A percentile compares a stretch with the other conserved stretches of the same genome.
These are phyloP conservation scores for Trichoderma aggressivum DNA, from an alignment of 2,329 filamentous ascomycete genomes.

Conservation along the genomic window DNA sequence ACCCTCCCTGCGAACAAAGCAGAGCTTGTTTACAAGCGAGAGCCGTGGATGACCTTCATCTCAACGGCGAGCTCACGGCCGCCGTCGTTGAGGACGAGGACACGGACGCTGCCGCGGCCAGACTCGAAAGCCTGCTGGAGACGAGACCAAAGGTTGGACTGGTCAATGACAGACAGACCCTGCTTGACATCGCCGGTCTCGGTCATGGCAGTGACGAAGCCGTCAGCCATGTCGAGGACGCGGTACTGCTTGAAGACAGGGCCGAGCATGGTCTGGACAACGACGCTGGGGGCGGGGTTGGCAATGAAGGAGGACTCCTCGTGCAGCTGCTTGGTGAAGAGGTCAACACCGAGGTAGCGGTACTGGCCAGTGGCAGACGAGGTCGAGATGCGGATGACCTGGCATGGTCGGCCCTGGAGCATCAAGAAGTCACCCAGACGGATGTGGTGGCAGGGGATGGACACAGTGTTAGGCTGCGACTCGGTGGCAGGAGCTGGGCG, in stretches of 20 bases:
- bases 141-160: conserved; percentile 82
- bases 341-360: conserved; percentile 98
- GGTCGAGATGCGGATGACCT: conserved; percentile 99
- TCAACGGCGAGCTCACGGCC: conserved; percentile 95
- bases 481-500: conserved; percentile 29
- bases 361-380: conserved; percentile 98
- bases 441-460: conserved; percentile 99
- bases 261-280: conserved; percentile 99
- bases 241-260: conserved; percentile 99
- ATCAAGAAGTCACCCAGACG: conserved; percentile 98
- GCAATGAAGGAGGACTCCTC: conserved; percentile 98
- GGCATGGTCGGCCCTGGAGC: conserved; percentile 97
- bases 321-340: conserved; percentile 99
- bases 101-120: conserved; percentile 88
- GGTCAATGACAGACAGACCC: conserved; percentile 86
- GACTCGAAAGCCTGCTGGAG: conserved; percentile 82
- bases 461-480: conserved; percentile 74
- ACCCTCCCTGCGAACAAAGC: not conserved
- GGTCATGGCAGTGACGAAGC: conserved; percentile 89
- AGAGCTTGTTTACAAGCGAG: conserved; percentile 52
- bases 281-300: conserved; percentile 92
- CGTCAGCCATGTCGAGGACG: conserved; percentile 92
- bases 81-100: conserved; percentile 91
- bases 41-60: conserved; percentile 95
- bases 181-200: conserved; percentile 99